Evolutionary conservation across 1,284 basidiomycete genomes (phyloP), one percentile per base, ranked within the genome.

Genomic region (Hemileia vastatrix): DNA sequence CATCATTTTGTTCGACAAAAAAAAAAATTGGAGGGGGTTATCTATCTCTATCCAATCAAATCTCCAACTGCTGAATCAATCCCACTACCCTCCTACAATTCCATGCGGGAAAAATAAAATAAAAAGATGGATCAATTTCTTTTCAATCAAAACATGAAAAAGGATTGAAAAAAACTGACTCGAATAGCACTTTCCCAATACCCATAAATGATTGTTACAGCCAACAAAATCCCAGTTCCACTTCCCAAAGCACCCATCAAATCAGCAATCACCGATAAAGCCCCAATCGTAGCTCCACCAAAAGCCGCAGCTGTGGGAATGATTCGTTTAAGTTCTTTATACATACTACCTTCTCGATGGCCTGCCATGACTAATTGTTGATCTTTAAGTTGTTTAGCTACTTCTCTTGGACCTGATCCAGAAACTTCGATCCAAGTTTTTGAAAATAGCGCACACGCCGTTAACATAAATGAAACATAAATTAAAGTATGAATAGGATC

Each of bases 401-500:
- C 86, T 71, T 98, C 94, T 57, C 94, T 81, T 15, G 94, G 94
- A 15, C 94, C 92, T 62, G 86, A 88, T 36, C 94, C 94, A 1
- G 91, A 96, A 43, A 97, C 91, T 74, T 97, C 94, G 72, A 98
- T 97, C 94, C 94, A 98, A 3, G 94, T 95, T 83, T 97, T 97
- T 76, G 89, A 93, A 82, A 98, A 97, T 70, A 97, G 81, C 11
- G 94, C 94, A 75, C 94, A 98, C 11, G 91, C 90, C 33, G 87
- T 86, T 65, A 94, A 81, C 78, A 94, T 95, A 79, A 97, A 97
- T 4, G 83, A 79, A 73, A 97, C 86, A 79, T 98, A 96, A 71
- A 96, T 80, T 40, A 83, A 80, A 0, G 90, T 94, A 80, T 98
- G 95, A 73, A 97, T 84, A 2, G 94, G 94, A 77, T 98, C 94